A percentile compares a stretch with the other conserved stretches of the same genome.
Evolutionary conservation across 345 rosid genomes (phyloP).

Genomic region (Pistacia vera): DNA sequence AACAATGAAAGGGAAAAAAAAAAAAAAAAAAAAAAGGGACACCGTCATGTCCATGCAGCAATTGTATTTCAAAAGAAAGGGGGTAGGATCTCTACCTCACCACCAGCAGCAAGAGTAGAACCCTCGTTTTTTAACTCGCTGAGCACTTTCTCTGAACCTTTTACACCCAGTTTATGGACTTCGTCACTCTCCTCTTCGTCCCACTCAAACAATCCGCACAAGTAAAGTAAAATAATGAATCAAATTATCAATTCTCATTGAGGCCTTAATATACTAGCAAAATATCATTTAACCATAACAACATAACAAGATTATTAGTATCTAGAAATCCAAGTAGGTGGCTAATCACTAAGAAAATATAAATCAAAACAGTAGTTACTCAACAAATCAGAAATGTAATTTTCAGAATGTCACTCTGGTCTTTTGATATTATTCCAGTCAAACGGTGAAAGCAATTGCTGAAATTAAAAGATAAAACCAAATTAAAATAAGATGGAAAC

Average conservation of each 20-base stretch:
- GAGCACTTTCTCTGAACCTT: slow-evolving; percentile 57
- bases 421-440: not conserved
- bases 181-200: slow-evolving; percentile 23
- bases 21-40: too few species aligned
- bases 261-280: not conserved
- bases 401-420: not conserved
- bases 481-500: slow-evolving; percentile 27
- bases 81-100: slow-evolving; percentile 60
- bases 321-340: not conserved
- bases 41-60: not conserved
- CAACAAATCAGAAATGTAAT: not conserved
- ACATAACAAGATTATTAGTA: too few species aligned
- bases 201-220: too few species aligned
- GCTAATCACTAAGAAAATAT: not conserved
- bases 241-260: too few species aligned
- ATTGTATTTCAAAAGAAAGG: not conserved
- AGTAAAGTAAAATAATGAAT: too few species aligned
- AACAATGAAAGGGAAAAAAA: too few species aligned
- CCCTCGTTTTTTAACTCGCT: slow-evolving; percentile 61
- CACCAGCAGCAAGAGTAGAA: slow-evolving; percentile 73
- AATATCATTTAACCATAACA: slow-evolving; percentile 7
- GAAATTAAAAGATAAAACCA: not conserved
- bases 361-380: not conserved
- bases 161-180: slow-evolving; percentile 42
- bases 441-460: not conserved